Evolutionary conservation across 1,284 basidiomycete genomes (phyloP).

Genomic region (Malassezia yamatoensis): DNA sequence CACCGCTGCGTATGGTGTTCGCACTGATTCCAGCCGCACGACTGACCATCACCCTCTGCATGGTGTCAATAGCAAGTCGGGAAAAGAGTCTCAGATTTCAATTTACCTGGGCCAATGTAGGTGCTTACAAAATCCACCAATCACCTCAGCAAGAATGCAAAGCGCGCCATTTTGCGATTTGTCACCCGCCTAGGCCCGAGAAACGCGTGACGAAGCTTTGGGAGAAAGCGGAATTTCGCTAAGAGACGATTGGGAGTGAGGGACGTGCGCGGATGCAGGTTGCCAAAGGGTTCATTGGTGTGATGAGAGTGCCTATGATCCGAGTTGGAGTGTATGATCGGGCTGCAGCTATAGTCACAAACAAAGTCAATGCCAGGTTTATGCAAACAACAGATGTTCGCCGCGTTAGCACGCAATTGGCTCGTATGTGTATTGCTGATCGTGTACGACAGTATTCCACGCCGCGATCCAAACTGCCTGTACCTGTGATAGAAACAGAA

Average conservation of each 20-base stretch:
- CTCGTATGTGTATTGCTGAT: too few relatives aligned
- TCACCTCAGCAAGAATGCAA: conserved; percentile 9
- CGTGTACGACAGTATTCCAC: too few relatives aligned
- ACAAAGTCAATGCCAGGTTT: too few relatives aligned
- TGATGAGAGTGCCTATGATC: too few relatives aligned
- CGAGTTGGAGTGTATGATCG: too few relatives aligned
- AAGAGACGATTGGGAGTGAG: neutral
- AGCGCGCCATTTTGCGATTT: neutral
- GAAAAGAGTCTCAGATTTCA: conserved; percentile 3
- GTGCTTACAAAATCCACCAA: conserved; percentile 1
- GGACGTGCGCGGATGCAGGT: neutral
- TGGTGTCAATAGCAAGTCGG: conserved; percentile 14
- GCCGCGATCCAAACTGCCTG: neutral
- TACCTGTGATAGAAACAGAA: neutral
- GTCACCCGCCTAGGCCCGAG: neutral
- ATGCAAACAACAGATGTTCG: too few relatives aligned
- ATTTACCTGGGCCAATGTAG: too few relatives aligned
- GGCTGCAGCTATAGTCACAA: too few relatives aligned
- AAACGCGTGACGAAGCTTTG: neutral
- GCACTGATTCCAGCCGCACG: conserved; percentile 9
- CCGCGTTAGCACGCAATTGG: too few relatives aligned
- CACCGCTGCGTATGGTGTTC: neutral
- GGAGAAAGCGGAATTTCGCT: neutral
- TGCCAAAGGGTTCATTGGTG: neutral
- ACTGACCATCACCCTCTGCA: conserved; percentile 16